Evolutionary conservation across 2,329 filamentous ascomycete species (phyloP).

Genomic region (Nemania sp.): DNA sequence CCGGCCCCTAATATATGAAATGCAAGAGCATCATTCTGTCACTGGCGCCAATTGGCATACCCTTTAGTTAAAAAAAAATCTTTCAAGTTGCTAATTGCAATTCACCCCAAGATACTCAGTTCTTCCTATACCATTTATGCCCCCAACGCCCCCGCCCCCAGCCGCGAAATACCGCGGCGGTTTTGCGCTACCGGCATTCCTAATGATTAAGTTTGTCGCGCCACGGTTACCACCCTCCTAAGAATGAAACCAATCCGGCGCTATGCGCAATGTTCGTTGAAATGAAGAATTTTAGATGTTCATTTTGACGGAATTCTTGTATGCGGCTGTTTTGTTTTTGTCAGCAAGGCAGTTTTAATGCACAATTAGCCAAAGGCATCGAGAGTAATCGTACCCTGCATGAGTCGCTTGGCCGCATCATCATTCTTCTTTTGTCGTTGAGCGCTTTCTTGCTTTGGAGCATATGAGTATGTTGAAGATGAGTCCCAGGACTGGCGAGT

Average conservation of each 20-base stretch:
- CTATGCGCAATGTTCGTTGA: neutral
- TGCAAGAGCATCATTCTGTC: no score
- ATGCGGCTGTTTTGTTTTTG: slow-evolving; percentile 14
- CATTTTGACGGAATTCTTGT: slow-evolving; percentile 25
- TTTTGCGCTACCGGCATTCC: no score
- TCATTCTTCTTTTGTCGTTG: slow-evolving; percentile 13
- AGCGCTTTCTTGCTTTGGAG: slow-evolving; percentile 15
- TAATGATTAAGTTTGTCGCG: no score
- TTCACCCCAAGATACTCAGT: neutral
- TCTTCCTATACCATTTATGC: neutral
- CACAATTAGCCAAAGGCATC: neutral
- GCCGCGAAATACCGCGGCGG: no score
- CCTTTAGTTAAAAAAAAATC: no score
- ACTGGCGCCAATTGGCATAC: no score
- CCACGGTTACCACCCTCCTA: neutral
- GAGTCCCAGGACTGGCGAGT: slow-evolving; percentile 18
- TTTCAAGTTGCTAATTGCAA: no score
- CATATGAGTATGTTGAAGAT: slow-evolving; percentile 26
- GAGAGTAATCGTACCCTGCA: slow-evolving; percentile 13
- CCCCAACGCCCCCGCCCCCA: neutral
- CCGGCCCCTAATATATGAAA: no score
- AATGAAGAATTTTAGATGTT: slow-evolving; percentile 1
- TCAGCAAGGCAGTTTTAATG: neutral
- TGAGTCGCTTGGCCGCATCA: slow-evolving; percentile 12
- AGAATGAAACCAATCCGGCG: neutral